Evolutionary conservation across 345 rosid species (phyloP).

Genomic region (Dimocarpus longan): DNA sequence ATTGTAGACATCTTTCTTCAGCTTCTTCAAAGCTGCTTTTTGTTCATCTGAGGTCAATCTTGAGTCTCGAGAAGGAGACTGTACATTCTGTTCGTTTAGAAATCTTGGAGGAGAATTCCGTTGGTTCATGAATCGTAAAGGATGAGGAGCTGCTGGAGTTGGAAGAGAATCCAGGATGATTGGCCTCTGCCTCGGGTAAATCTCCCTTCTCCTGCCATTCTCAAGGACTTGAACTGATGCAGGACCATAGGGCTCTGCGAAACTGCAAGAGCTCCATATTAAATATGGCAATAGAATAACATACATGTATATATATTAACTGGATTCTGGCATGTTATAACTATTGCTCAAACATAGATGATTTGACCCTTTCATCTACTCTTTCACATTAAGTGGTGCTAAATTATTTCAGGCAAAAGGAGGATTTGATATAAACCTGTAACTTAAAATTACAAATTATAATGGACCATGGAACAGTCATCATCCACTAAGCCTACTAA

Average conservation of each 20-base stretch:
- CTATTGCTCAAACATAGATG: background rate
- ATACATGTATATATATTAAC: too few species aligned
- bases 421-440: background rate
- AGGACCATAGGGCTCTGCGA: background rate
- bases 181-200: background rate
- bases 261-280: slow-evolving; percentile 5
- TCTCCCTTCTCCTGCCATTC: background rate
- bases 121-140: background rate
- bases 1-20: slow-evolving; percentile 61
- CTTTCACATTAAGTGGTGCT: background rate
- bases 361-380: background rate
- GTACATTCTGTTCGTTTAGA: slow-evolving; percentile 10
- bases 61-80: slow-evolving; percentile 18
- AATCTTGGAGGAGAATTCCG: slow-evolving; percentile 21
- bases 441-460: slow-evolving; percentile 1
- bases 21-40: slow-evolving; percentile 40
- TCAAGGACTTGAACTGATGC: slow-evolving; percentile 7
- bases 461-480: slow-evolving; percentile 4
- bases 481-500: background rate
- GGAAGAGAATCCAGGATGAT: slow-evolving; percentile 24
- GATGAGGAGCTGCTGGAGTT: background rate
- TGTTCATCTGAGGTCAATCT: slow-evolving; percentile 37
- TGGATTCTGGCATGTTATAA: background rate
- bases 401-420: background rate
- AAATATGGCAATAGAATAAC: background rate